phyloP scores from a whole-genome alignment of 306 rosid species.

The Vigna hirtella region DNA sequence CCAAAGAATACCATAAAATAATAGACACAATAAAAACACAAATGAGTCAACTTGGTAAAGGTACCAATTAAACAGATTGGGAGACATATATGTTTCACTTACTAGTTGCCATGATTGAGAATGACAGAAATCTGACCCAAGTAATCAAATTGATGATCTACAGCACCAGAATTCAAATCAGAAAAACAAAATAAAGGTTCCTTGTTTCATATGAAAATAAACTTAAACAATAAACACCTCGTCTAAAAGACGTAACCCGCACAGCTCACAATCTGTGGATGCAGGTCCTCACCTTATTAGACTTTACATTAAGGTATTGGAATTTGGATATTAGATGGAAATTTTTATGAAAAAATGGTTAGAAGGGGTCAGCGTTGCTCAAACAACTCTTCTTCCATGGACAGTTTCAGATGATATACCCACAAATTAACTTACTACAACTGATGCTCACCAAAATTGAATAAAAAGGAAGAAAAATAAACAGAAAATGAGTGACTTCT shows the following conservation, averaged over 20 bases:
- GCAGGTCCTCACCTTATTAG: not conserved
- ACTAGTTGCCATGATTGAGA: slow-evolving; percentile 62
- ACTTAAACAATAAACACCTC: not conserved
- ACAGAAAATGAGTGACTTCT: not conserved
- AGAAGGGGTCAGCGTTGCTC: not conserved
- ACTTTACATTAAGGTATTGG: slow-evolving; percentile 26
- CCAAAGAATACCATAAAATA: slow-evolving; percentile 4
- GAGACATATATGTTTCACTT: slow-evolving; percentile 42
- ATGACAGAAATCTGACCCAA: slow-evolving; percentile 36
- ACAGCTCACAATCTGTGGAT: not conserved
- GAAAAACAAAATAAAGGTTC: slow-evolving; percentile 25
- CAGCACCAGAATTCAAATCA: slow-evolving; percentile 24
- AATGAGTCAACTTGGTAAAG: not conserved
- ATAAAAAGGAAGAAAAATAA: not conserved
- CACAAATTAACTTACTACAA: not conserved
- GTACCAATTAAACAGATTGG: slow-evolving; percentile 18
- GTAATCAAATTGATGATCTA: slow-evolving; percentile 42
- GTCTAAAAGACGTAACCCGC: not conserved
- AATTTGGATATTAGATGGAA: slow-evolving; percentile 1
- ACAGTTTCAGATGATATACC: not conserved
- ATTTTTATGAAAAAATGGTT: not conserved
- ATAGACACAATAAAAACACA: slow-evolving; percentile 17
- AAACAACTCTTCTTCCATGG: not conserved
- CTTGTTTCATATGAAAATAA: slow-evolving; percentile 1
- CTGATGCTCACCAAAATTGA: not conserved